phyloP scores from a whole-genome alignment of 2,329 filamentous ascomycete genomes.

The Sclerotinia borealis region DNA sequence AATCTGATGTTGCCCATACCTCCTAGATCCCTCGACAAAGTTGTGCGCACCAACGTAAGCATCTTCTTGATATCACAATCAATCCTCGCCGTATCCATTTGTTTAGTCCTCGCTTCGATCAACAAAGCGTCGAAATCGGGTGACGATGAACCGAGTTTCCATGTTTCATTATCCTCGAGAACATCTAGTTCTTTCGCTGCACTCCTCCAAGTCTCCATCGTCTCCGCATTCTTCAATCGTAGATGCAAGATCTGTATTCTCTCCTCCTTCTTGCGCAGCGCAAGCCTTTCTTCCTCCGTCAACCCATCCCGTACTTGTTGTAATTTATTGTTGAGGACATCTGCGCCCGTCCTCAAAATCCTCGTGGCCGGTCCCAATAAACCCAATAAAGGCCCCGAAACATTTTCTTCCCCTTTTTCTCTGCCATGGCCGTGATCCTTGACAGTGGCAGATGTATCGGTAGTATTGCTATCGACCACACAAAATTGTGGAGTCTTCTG shows the following conservation, averaged over 20 bases:
- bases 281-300: constrained; percentile 41
- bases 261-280: constrained; percentile 45
- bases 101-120: constrained; percentile 61
- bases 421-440: not conserved
- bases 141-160: constrained; percentile 61
- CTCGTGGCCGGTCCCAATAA: constrained; percentile 25
- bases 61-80: constrained; percentile 69
- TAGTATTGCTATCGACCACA: constrained; percentile 16
- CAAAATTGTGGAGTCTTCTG: constrained; percentile 20
- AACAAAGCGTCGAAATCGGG: constrained; percentile 56
- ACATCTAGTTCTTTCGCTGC: constrained; percentile 72
- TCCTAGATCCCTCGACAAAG: constrained; percentile 73
- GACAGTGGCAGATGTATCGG: not conserved
- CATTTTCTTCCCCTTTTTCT: not conserved
- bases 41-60: constrained; percentile 74
- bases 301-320: constrained; percentile 26
- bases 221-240: constrained; percentile 61
- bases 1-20: constrained; percentile 79
- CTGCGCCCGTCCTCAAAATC: constrained; percentile 23
- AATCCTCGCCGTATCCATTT: constrained; percentile 68
- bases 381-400: constrained; percentile 16
- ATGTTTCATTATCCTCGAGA: constrained; percentile 72
- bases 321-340: constrained; percentile 27
- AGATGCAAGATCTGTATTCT: constrained; percentile 57
- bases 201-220: constrained; percentile 65